phyloP scores from a whole-genome alignment of 805 yeast species.

The Sporopachydermia lactativora region DNA sequence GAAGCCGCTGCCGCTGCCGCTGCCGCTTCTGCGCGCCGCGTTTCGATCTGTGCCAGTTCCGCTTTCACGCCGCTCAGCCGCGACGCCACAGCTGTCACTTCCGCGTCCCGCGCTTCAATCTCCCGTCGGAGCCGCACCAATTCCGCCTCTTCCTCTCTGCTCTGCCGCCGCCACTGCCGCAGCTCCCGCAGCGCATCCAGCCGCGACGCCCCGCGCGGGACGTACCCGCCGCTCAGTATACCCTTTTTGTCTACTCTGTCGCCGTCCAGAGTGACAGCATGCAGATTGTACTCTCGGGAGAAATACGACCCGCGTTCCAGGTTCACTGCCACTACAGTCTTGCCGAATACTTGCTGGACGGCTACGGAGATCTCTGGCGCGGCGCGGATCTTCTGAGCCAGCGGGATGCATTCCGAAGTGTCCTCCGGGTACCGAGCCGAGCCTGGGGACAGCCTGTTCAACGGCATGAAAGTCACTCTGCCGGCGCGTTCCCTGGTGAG shows the following conservation, averaged over 20 bases:
- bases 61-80: slow-evolving; percentile 21
- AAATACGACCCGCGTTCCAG: slow-evolving; percentile 54
- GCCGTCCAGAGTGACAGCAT: slow-evolving; percentile 84
- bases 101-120: slow-evolving; percentile 32
- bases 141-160: slow-evolving; percentile 25
- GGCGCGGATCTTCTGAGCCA: slow-evolving; percentile 58
- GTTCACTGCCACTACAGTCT: slow-evolving; percentile 60
- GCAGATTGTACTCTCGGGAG: slow-evolving; percentile 44
- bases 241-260: slow-evolving; percentile 80
- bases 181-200: slow-evolving; percentile 53
- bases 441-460: slow-evolving; percentile 45
- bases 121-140: slow-evolving; percentile 24
- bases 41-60: slow-evolving; percentile 28
- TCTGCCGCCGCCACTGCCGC: slow-evolving; percentile 35
- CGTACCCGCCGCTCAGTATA: slow-evolving; percentile 77
- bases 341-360: slow-evolving; percentile 68
- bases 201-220: slow-evolving; percentile 54
- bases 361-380: slow-evolving; percentile 48
- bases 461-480: slow-evolving; percentile 82
- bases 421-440: slow-evolving; percentile 43
- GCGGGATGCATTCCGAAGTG: slow-evolving; percentile 54
- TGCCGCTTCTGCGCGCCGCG: too few species aligned
- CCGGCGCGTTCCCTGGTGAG: slow-evolving; percentile 59
- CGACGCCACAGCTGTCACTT: slow-evolving; percentile 36
- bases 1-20: too few species aligned